phyloP scores from a whole-genome alignment of 192 early-diverging fungal species.

The Tieghemiomyces parasiticus region DNA sequence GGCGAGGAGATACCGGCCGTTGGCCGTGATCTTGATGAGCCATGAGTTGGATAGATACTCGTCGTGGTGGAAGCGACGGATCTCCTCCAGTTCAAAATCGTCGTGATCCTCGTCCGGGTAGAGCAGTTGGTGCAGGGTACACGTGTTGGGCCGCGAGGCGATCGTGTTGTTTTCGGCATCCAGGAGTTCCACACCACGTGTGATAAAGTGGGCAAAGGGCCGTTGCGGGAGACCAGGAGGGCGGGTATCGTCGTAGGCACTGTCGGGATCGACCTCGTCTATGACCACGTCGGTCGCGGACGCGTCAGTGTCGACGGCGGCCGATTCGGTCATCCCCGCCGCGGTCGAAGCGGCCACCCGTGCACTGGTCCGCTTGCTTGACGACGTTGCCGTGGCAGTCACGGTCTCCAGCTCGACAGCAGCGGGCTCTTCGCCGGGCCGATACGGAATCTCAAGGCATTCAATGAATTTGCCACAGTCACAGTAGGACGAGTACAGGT shows the following conservation, averaged over 20 bases:
- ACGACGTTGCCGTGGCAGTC: conserved; percentile 8
- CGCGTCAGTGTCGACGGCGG: too few relatives aligned
- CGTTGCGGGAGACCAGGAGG: conserved; percentile 7
- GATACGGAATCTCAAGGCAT: conserved; percentile 40
- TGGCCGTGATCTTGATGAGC: conserved; percentile 78
- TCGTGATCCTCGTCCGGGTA: conserved; percentile 59
- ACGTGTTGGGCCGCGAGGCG: conserved; percentile 73
- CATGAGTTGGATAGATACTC: conserved; percentile 87
- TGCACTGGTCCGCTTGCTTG: too few relatives aligned
- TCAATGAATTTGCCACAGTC: conserved; percentile 85
- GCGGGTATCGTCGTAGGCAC: conserved; percentile 10
- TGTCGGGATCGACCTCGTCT: too few relatives aligned
- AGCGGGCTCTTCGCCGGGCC: conserved; percentile 23
- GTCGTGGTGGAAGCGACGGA: conserved; percentile 62
- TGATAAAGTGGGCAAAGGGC: conserved; percentile 66
- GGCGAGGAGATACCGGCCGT: conserved; percentile 77
- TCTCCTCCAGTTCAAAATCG: conserved; percentile 59
- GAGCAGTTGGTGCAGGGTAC: conserved; percentile 69
- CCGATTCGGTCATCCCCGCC: too few relatives aligned
- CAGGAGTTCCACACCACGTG: conserved; percentile 77
- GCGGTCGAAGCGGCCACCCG: too few relatives aligned
- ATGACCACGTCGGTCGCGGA: too few relatives aligned
- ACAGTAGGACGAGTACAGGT: conserved; percentile 85
- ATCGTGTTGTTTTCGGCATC: conserved; percentile 59
- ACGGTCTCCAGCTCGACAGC: conserved; percentile 14